Conservation (phyloP, 345 rosid species). For the Boechera stricta region DNA sequence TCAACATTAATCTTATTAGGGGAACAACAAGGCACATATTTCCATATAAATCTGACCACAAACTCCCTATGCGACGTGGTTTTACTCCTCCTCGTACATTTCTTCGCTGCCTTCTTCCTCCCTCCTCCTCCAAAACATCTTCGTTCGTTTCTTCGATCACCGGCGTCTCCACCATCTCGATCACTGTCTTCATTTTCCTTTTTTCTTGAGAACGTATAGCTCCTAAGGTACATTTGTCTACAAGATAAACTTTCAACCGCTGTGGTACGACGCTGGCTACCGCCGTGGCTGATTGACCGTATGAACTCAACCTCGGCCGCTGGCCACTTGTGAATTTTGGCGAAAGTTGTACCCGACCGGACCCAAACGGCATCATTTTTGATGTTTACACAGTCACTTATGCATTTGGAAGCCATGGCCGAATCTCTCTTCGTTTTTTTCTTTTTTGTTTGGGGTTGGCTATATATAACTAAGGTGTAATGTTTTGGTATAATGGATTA, state of each 20-base stretch:
- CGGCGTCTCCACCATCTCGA: background rate
- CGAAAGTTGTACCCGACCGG: constrained; percentile 54
- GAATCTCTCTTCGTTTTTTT: background rate
- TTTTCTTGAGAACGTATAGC: constrained; percentile 70
- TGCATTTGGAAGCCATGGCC: constrained; percentile 67
- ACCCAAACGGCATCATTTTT: constrained; percentile 53
- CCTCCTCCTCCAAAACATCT: background rate
- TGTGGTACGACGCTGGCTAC: constrained; percentile 19
- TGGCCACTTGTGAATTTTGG: constrained; percentile 73
- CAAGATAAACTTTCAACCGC: constrained; percentile 70
- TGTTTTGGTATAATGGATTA: background rate
- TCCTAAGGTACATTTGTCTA: constrained; percentile 75
- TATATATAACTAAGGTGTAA: background rate
- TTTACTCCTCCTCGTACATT: background rate
- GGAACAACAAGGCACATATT: constrained; percentile 12
- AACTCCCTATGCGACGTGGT: background rate
- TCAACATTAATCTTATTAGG: constrained; percentile 18
- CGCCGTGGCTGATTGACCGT: constrained; percentile 46
- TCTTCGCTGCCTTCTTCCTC: background rate
- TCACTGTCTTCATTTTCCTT: constrained; percentile 30
- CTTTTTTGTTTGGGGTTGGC: background rate
- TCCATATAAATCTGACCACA: background rate
- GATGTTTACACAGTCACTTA: constrained; percentile 63
- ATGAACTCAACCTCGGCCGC: constrained; percentile 62
- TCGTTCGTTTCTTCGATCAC: too few relatives aligned